A percentile compares a stretch with the other conserved stretches of the same genome.
phyloP scores from a whole-genome alignment of 768 basidiomycete genomes.

The Lentinula aciculospora region DNA sequence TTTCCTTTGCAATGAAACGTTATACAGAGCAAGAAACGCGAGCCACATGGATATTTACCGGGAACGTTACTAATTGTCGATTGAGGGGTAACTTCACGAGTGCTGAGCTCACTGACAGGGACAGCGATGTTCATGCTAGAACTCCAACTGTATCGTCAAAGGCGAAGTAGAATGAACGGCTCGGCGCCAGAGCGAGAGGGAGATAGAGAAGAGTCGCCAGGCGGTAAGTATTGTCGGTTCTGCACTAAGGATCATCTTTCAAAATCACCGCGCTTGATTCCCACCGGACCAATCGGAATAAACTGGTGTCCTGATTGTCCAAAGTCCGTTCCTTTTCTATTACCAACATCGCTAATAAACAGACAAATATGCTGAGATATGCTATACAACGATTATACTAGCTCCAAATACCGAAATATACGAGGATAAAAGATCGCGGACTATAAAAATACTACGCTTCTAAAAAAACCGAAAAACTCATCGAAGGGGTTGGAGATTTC shows the following conservation, averaged over 20 bases:
- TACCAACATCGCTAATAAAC: neutral
- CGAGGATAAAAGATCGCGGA: neutral
- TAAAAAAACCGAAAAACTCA: neutral
- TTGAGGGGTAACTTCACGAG: neutral
- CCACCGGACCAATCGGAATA: constrained; percentile 66
- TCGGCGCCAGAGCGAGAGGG: constrained; percentile 39
- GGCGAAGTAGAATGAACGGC: constrained; percentile 10
- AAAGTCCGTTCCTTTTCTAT: constrained; percentile 1
- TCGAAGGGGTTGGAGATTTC: constrained; percentile 15
- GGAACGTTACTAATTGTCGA: neutral
- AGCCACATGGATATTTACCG: neutral
- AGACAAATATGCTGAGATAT: constrained; percentile 6
- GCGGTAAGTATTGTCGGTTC: neutral
- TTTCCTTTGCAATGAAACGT: neutral
- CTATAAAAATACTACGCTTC: neutral
- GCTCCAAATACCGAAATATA: neutral
- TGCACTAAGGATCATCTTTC: neutral
- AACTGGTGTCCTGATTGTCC: constrained; percentile 26
- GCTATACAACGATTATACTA: neutral
- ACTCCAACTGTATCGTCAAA: constrained; percentile 18
- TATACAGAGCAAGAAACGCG: neutral
- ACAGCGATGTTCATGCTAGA: constrained; percentile 59
- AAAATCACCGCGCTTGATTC: constrained; percentile 5
- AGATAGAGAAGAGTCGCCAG: constrained; percentile 29
- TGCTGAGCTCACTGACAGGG: constrained; percentile 13